Base-by-base conservation (phyloP, 768 basidiomycete genomes). In the Tulasnella sp. region DNA sequence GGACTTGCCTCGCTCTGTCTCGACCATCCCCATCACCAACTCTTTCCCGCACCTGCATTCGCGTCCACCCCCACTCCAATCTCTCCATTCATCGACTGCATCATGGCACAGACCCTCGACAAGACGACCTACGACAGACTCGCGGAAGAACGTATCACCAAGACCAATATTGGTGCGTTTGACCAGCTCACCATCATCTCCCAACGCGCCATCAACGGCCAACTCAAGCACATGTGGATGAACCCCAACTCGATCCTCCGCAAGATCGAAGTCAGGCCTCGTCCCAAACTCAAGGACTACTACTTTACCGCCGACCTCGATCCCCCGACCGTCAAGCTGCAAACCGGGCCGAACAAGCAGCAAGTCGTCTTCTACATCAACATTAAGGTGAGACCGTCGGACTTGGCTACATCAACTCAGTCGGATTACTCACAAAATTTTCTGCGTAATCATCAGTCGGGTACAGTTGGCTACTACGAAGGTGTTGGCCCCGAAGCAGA, bases 181-280 rank as follows among this genome's bases (percentile, higher is more conserved):
- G 72, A 73, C 72, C 72, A 73, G 72, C 34, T 73, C 42, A 73
- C 72, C 7, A 14, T 73, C 72, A 28, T 73, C 37, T 73, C 72
- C 20, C 72, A 73, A 73, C 37, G 37, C 72, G 34, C 72, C 72
- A 37, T 73, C 72, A 73, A 73, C 24, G 37, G 72, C 20, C 72
- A 73, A 28, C 34, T 73, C 20, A 28, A 12, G 3, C 72, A 73
- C 24, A 73, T 73, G 72, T 42, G 42, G 34, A 73, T 24, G 28
- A 37, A 37, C 72, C 42, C 34, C 24, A 73, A 73, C 3, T 37
- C 72, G 28, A 54, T 54, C 50, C 72, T 73, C n/a, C 72, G 72
- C 8, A 37, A 42, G 28, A 37, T 73, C 16, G 72, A 73, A 18
- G 42, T 73, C 24, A 37, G 72, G 20, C 72, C 72, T 18, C 3